Conservation (phyloP, 495 filamentous ascomycete genomes). For the Penicillium cataractarum region DNA sequence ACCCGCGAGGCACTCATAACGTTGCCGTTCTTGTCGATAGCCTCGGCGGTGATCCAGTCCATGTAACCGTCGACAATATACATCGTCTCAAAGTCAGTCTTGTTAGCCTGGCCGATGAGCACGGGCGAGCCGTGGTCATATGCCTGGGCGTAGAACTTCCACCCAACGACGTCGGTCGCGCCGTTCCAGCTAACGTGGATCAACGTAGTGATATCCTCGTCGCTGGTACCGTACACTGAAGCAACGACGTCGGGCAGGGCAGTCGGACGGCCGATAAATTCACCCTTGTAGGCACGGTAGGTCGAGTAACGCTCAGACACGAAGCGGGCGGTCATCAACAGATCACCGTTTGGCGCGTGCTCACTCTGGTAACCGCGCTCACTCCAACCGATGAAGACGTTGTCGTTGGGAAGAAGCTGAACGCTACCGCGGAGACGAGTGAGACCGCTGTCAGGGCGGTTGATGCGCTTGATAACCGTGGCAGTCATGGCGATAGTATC, state of each 20-base stretch:
- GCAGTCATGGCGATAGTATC: constrained; percentile 53
- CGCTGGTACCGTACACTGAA: constrained; percentile 41
- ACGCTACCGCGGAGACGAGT: constrained; percentile 63
- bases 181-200: constrained; percentile 55
- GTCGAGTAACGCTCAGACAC: constrained; percentile 40
- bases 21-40: constrained; percentile 38
- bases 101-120: constrained; percentile 39
- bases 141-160: constrained; percentile 44
- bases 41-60: constrained; percentile 44
- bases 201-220: constrained; percentile 38
- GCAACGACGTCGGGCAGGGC: constrained; percentile 40
- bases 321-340: constrained; percentile 51
- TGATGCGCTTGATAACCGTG: constrained; percentile 40
- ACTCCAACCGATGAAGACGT: constrained; percentile 63
- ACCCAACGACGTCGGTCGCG: constrained; percentile 47
- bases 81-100: constrained; percentile 49
- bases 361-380: constrained; percentile 59
- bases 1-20: constrained; percentile 37
- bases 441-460: constrained; percentile 52
- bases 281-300: constrained; percentile 48
- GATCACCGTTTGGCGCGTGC: constrained; percentile 54
- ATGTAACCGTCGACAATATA: constrained; percentile 47
- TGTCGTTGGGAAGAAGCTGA: constrained; percentile 58
- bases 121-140: constrained; percentile 30
- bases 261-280: constrained; percentile 41